Conservation (phyloP, 2,329 filamentous ascomycete species). For the Cytospora paraplurivora region DNA sequence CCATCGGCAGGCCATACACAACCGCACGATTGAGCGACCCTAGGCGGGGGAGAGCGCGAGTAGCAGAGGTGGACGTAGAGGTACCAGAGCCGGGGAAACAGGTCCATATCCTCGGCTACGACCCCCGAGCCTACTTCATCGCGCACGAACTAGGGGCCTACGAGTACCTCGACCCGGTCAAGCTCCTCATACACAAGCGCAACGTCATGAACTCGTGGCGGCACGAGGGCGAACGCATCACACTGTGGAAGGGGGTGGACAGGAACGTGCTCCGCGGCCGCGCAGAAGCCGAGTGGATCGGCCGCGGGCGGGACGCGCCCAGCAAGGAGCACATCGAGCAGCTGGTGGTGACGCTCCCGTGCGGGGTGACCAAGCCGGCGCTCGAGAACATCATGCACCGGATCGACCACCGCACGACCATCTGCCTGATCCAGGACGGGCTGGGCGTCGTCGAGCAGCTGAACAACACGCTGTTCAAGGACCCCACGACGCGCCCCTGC, state of each 20-base stretch:
- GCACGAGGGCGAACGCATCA: constrained; percentile 29
- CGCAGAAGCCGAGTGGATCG: constrained; percentile 33
- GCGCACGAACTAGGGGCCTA: constrained; percentile 37
- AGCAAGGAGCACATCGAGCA: constrained; percentile 32
- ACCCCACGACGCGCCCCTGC: constrained; percentile 65
- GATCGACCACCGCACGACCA: constrained; percentile 38
- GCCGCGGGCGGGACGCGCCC: constrained; percentile 13
- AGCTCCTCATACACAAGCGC: constrained; percentile 34
- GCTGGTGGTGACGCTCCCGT: constrained; percentile 39
- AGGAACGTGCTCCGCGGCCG: constrained; percentile 26
- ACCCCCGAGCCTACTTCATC: constrained; percentile 33
- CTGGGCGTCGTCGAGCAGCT: constrained; percentile 82
- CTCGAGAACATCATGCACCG: constrained; percentile 35
- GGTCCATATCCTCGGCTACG: constrained; percentile 27
- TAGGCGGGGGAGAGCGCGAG: not conserved
- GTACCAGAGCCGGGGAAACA: not conserved
- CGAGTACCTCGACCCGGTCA: constrained; percentile 35
- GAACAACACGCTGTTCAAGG: constrained; percentile 69
- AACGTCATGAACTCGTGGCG: constrained; percentile 34
- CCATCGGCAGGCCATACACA: constrained; percentile 22
- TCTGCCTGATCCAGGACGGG: constrained; percentile 40
- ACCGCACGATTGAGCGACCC: not conserved
- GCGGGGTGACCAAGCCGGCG: constrained; percentile 32
- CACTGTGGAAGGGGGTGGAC: constrained; percentile 29
- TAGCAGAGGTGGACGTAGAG: constrained; percentile 12